phyloP scores from a whole-genome alignment of 148 eudicot genomes.

The Persicaria tinctoria region DNA sequence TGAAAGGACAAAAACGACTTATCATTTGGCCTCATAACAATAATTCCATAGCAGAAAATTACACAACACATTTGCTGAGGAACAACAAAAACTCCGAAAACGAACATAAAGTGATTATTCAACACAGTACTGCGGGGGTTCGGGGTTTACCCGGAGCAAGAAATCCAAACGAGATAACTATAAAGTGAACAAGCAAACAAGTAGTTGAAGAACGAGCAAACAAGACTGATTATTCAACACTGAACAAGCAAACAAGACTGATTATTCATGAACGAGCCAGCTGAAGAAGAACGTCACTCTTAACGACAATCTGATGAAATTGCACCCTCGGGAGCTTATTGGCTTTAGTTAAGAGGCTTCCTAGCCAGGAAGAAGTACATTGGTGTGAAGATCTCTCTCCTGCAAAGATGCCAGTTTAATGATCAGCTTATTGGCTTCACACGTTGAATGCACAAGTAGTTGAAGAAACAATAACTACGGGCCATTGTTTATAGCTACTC shows the following conservation, averaged over 20 bases:
- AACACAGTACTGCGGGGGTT: neutral
- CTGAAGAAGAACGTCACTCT: neutral
- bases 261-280: too few relatives aligned
- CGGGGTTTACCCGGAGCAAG: neutral
- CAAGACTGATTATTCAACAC: too few relatives aligned
- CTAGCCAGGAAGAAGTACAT: constrained; percentile 78
- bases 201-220: too few relatives aligned
- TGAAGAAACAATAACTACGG: neutral
- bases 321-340: neutral
- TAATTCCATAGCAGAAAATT: too few relatives aligned
- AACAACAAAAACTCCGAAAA: neutral
- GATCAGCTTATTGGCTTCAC: neutral
- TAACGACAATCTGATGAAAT: neutral
- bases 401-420: constrained; percentile 18
- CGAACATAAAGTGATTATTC: neutral
- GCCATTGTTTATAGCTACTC: neutral
- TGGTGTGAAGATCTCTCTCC: constrained; percentile 88
- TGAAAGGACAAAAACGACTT: neutral
- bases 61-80: neutral
- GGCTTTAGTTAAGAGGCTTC: constrained; percentile 40
- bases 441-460: neutral
- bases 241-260: too few relatives aligned
- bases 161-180: neutral
- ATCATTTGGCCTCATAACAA: neutral
- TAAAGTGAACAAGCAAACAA: neutral